These are phyloP conservation scores for Rubia peregrina DNA, from an alignment of 305 asterid genomes.

Conservation along the genomic window DNA sequence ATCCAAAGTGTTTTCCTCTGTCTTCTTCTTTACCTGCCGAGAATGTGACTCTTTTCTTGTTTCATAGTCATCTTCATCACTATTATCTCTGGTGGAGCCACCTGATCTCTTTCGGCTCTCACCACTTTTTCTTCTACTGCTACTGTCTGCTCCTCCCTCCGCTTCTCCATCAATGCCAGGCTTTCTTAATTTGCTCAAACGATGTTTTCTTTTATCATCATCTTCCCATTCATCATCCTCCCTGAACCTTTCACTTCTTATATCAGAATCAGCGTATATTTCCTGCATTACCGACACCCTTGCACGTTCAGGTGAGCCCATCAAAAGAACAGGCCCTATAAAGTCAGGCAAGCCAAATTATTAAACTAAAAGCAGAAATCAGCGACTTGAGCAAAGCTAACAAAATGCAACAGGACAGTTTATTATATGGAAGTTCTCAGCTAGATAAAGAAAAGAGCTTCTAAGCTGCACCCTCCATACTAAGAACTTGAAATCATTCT, in stretches of 20 bases:
- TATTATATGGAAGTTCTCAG: not conserved
- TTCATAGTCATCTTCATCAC: conserved; percentile 71
- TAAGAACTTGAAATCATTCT: not conserved
- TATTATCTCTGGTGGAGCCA: conserved; percentile 51
- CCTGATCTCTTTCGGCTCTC: conserved; percentile 71
- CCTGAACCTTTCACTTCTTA: conserved; percentile 52
- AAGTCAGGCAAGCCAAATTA: conserved; percentile 23
- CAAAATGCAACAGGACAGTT: not conserved
- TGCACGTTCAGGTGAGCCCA: conserved; percentile 64
- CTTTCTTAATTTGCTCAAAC: conserved; percentile 52
- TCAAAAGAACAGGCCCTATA: conserved; percentile 32
- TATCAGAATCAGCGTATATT: conserved; percentile 54
- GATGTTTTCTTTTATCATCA: conserved; percentile 47
- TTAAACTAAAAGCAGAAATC: conserved; percentile 28
- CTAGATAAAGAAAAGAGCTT: not conserved
- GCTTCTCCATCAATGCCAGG: conserved; percentile 46
- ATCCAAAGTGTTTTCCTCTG: conserved; percentile 71
- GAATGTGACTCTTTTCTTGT: conserved; percentile 50
- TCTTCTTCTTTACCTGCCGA: conserved; percentile 55
- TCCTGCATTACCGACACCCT: conserved; percentile 45
- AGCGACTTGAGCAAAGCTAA: not conserved
- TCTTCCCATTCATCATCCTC: conserved; percentile 64
- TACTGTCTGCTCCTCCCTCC: conserved; percentile 56
- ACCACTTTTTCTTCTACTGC: conserved; percentile 53
- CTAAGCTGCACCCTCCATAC: not conserved